A percentile compares a stretch with the other conserved stretches of the same genome.
phyloP scores from a whole-genome alignment of 805 yeast species.

The Candida montana region DNA sequence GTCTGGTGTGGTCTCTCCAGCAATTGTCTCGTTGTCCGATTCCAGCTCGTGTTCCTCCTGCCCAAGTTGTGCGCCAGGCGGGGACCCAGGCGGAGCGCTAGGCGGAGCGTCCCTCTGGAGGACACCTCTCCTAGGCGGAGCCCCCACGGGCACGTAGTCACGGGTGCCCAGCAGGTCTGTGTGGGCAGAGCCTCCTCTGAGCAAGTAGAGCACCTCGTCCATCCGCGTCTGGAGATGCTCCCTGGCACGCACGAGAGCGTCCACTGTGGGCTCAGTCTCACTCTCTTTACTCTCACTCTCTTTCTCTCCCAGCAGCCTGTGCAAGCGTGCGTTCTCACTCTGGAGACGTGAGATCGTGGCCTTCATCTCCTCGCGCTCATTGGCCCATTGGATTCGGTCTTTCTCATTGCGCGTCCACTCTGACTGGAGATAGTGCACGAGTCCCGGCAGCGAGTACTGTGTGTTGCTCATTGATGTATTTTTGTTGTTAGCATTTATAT shows the following conservation, averaged over 20 bases:
- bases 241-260: constrained; percentile 21
- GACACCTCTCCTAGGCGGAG: too few species aligned
- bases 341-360: constrained; percentile 45
- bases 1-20: too few species aligned
- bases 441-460: constrained; percentile 35
- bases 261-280: constrained; percentile 2
- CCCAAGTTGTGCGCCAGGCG: too few species aligned
- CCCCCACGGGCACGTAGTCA: constrained; percentile 1
- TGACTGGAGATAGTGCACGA: constrained; percentile 56
- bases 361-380: constrained; percentile 58
- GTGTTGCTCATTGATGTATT: constrained; percentile 5
- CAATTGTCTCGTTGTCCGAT: constrained; percentile 4
- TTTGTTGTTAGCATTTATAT: too few species aligned
- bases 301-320: constrained; percentile 2
- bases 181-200: constrained; percentile 16
- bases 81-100: too few species aligned
- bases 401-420: constrained; percentile 60
- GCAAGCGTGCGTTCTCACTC: constrained; percentile 43
- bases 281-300: neutral
- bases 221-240: constrained; percentile 23
- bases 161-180: constrained; percentile 1
- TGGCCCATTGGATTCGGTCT: constrained; percentile 54
- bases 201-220: constrained; percentile 24
- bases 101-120: too few species aligned
- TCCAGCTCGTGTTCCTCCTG: too few species aligned